Evolutionary conservation across 257 asterid species (phyloP), one percentile per base, ranked within the genome.

Genomic region (Asclepias syriaca): DNA sequence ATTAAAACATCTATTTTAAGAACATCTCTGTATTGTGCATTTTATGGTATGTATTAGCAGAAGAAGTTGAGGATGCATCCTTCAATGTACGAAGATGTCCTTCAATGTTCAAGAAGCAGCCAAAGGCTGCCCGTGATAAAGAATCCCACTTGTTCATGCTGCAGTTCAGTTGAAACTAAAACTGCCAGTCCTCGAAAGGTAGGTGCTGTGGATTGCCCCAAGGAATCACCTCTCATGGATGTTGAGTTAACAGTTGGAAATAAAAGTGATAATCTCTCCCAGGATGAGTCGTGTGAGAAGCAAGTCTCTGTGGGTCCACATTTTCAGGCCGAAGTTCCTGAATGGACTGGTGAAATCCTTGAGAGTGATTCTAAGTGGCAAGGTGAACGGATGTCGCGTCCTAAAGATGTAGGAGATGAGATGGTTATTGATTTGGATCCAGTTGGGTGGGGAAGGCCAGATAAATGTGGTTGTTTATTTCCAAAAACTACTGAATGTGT

Each of bases 301-400:
- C 65, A 77, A 74, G 84, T 83, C 75, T 74, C 75, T 6, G 74
- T 88, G 45, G 93, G 92, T 13, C 85, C 85, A 54, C 77, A 8
- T 39, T 76, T 68, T 69, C 98, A 93, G 80, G 93, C 94, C 24
- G 79, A 79, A 71, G 85, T 93, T 67, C 96, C 96, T 1, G 79
- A 81, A 68, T 90, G 96, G 96, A 85, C 88, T 0, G 93, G 90
- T 8, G 66, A 63, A 46, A 21, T 67, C 69, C 57, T 73, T 0
- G 81, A 74, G 67, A 89, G 96, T 50, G 92, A 92, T 73, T 18
- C 96, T 61, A 92, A 92, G 82, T 92, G 98, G 98, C 83, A 88
- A 11, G 96, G 96, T 74, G 74, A 81, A 64, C 84, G 69, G 66
- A 71, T 84, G 81, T 85, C 96, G 96, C 75, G 85, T 56, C 87